These are phyloP conservation scores for Deinandra increscens DNA, from an alignment of 129 eudicot genomes.

Conservation along the genomic window DNA sequence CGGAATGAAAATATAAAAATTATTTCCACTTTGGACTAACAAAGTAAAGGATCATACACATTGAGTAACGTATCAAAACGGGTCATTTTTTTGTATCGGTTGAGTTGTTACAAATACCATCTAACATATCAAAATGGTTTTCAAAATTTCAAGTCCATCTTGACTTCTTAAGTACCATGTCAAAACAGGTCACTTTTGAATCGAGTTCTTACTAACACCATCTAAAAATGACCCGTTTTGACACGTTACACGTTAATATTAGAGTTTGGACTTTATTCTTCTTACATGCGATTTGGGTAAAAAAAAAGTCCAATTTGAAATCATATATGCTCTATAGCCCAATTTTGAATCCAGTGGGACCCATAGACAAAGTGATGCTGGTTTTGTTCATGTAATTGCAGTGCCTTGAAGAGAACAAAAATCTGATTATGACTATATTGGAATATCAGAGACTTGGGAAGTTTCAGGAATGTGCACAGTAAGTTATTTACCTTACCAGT, in stretches of 20 bases:
- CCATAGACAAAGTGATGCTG: not conserved
- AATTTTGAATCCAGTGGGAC: not conserved
- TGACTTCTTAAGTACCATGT: too few species aligned
- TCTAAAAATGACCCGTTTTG: too few species aligned
- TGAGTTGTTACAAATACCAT: not conserved
- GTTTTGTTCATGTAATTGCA: slow-evolving; percentile 39
- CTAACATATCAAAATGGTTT: not conserved
- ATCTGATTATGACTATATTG: slow-evolving; percentile 73
- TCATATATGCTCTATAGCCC: not conserved
- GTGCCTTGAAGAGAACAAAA: slow-evolving; percentile 82
- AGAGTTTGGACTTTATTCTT: not conserved
- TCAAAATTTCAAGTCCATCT: too few species aligned
- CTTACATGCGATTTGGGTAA: not conserved
- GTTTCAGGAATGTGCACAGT: slow-evolving; percentile 72
- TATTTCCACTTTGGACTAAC: too few species aligned
- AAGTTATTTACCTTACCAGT: slow-evolving; percentile 32
- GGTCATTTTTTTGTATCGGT: not conserved
- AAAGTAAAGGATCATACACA: too few species aligned
- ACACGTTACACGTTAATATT: too few species aligned
- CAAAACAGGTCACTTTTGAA: too few species aligned
- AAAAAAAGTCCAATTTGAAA: not conserved
- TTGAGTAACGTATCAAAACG: not conserved
- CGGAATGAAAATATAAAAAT: not conserved
- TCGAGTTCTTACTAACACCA: too few species aligned
- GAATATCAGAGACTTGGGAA: slow-evolving; percentile 72